Base-by-base conservation (phyloP, 768 basidiomycete genomes). In the Suillus luteus region DNA sequence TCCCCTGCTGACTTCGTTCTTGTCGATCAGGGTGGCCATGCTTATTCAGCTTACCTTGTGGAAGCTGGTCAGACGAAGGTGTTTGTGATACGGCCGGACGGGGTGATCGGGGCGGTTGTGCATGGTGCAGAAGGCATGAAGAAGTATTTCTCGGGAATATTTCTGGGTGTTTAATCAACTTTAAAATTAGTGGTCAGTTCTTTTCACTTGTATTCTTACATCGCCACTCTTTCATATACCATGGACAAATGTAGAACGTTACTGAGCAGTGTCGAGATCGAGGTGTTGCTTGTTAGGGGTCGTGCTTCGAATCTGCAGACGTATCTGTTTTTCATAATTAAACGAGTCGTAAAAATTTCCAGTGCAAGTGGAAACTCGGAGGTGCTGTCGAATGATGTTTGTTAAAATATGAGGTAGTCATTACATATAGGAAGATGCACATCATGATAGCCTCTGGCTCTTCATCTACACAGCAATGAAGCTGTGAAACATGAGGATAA, bases 31-130 rank as follows among this genome's bases (percentile, higher is more conserved):
- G 67, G 67, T 0, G 78, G 77, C 9, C 72, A 78, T 61, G 80
- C 79, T 0, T 73, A 77, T 64, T 67, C 67, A 1, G 71, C 75
- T 1, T 82, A 82, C 69, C 70, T 70, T 49, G 68, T 74, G 19
- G 64, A 62, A 27, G 70, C 72, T n/a, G 72, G 70, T 8, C 76
- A 75, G 54, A 67, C 68, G 10, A 65, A 77, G 12, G 73, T 74
- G 4, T 70, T 80, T 33, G 62, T 66, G 6, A 52, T 83, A 22
- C 83, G 51, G 1, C 51, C 51, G 17, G 51, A 52, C 4, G 27
- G 51, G 1, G 51, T 52, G 27, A 5, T 52, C 5, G 83, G 82
- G n/a, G 72, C 70, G 3, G 66, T 76, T 1, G 71, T 71, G 22
- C 61, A 38, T 8, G 73, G 69, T 2, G 41, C 24, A 10, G 67